Base-by-base conservation (phyloP, 768 basidiomycete species). In the Aureoboletus auriporus region DNA sequence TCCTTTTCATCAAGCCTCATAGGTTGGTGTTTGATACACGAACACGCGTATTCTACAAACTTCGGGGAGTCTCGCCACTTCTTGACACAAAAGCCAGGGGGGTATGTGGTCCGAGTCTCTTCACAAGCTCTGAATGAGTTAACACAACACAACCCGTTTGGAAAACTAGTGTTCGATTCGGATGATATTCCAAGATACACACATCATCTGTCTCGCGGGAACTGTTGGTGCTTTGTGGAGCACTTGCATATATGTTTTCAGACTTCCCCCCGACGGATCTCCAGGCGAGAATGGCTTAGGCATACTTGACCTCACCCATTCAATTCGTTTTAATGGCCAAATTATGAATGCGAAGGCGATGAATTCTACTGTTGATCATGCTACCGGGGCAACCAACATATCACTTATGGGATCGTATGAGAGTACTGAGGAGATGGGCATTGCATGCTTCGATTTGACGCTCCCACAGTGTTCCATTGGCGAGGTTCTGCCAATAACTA, bases 71-170 rank as follows among this genome's bases (percentile, higher is more conserved):
- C 5, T 52, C 39, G 5, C 1, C 6, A 0, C 7, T 6, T 2
- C 4, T 1, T 2, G 1, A 23, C 4, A 23, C n/a, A n/a, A n/a
- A n/a, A n/a, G n/a, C n/a, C n/a, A n/a, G n/a, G n/a, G n/a, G 20
- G 26, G 50, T 31, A 14, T n/a, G 39, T 35, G n/a, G n/a, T n/a
- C n/a, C n/a, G n/a, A 29, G 8, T 5, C 29, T 35, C n/a, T 33
- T 12, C 20, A 23, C n/a, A 76, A 35, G 12, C 4, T 23, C 20
- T 23, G 20, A 4, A 23, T 23, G n/a, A n/a, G n/a, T n/a, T n/a
- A n/a, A n/a, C n/a, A n/a, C n/a, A n/a, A n/a, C n/a, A n/a, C n/a
- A n/a, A n/a, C n/a, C n/a, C n/a, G n/a, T n/a, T n/a, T n/a, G n/a
- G n/a, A n/a, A 31, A 8, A 31, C 30, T 31, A 12, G 12, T 8